These are phyloP conservation scores for Ascochyta lentis DNA, from an alignment of 2,329 filamentous ascomycete genomes.

Conservation along the genomic window DNA sequence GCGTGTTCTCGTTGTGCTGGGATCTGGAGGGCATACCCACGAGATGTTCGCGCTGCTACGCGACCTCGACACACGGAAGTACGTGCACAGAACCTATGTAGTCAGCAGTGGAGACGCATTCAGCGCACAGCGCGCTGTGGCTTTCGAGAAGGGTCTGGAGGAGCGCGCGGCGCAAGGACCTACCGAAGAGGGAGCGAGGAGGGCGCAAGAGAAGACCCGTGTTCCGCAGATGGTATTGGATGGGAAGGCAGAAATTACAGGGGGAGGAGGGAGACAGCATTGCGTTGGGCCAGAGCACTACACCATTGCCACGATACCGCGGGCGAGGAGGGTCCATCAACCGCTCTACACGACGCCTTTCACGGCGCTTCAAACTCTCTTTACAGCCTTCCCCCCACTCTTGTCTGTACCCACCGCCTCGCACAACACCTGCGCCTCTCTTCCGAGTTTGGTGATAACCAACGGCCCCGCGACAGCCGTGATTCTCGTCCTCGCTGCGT, in stretches of 20 bases:
- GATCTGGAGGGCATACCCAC: constrained; percentile 91
- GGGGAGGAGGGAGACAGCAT: constrained; percentile 6
- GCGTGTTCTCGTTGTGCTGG: constrained; percentile 81
- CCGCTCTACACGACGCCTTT: constrained; percentile 74
- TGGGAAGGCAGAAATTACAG: not conserved
- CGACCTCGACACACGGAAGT: constrained; percentile 56
- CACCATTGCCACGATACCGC: constrained; percentile 71
- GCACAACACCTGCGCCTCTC: constrained; percentile 17
- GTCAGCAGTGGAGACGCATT: constrained; percentile 78
- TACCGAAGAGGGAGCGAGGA: not conserved
- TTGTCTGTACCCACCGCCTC: constrained; percentile 18
- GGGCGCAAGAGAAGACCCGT: not conserved
- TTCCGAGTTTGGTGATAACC: constrained; percentile 69
- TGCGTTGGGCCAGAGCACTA: constrained; percentile 55
- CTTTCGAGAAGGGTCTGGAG: constrained; percentile 64
- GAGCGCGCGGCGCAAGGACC: constrained; percentile 17
- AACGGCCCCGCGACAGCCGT: constrained; percentile 92
- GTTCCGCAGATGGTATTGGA: constrained; percentile 6
- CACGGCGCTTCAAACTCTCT: constrained; percentile 70
- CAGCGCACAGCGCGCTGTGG: constrained; percentile 67
- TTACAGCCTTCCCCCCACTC: constrained; percentile 66
- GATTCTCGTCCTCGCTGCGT: constrained; percentile 68
- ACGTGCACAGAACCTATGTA: constrained; percentile 77
- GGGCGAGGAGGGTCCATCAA: constrained; percentile 85
- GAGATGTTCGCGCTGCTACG: constrained; percentile 90